Evolutionary conservation across 2,329 filamentous ascomycete species (phyloP).

Genomic region (Cladosporium sp.): DNA sequence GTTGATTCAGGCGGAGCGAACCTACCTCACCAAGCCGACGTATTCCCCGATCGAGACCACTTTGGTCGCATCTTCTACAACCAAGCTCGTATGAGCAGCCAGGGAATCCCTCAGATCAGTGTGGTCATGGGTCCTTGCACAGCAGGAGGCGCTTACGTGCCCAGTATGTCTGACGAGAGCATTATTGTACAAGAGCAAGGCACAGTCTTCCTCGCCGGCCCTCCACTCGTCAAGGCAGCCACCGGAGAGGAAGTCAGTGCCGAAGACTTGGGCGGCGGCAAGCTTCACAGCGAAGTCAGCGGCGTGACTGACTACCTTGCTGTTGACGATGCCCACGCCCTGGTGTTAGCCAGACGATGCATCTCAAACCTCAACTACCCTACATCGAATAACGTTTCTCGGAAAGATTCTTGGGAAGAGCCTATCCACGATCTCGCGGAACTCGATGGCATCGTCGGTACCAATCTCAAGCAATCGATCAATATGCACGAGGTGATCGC

Average conservation of each 20-base stretch:
- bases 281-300: conserved; percentile 83
- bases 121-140: conserved; percentile 98
- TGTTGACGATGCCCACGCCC: conserved; percentile 87
- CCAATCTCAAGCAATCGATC: conserved; percentile 81
- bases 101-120: conserved; percentile 86
- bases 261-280: conserved; percentile 86
- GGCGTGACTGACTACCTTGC: conserved; percentile 95
- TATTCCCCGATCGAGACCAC: conserved; percentile 92
- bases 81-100: conserved; percentile 85
- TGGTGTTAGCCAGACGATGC: conserved; percentile 78
- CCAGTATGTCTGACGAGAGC: conserved; percentile 94
- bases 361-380: conserved; percentile 91
- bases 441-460: conserved; percentile 82
- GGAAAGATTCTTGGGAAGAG: conserved; percentile 54
- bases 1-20: conserved; percentile 96
- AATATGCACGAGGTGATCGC: conserved; percentile 88
- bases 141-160: conserved; percentile 91
- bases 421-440: conserved; percentile 77
- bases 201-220: conserved; percentile 95
- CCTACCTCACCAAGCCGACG: conserved; percentile 88
- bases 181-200: conserved; percentile 95
- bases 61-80: conserved; percentile 99
- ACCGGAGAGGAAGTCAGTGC: conserved; percentile 89
- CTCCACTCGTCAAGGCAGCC: conserved; percentile 90
- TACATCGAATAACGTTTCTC: conserved; percentile 36